Percentiles rank a stretch among this genome's conserved stretches.
These are phyloP conservation scores for Cicer chorassanicum DNA, from an alignment of 306 rosid species.

Conservation along the genomic window DNA sequence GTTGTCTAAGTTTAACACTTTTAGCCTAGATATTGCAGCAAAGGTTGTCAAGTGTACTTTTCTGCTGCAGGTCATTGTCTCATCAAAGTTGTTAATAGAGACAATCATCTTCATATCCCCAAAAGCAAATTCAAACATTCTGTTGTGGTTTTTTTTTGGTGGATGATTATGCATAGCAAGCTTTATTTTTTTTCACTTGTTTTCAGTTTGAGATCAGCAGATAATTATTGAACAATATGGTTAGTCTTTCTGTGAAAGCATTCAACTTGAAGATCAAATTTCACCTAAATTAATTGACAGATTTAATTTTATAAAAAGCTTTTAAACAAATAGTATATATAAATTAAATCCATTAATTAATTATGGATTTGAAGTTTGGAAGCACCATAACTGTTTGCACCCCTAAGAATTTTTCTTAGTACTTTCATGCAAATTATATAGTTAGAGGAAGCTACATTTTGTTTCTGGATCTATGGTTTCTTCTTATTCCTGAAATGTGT, in stretches of 20 bases:
- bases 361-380: neutral
- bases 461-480: too few relatives aligned
- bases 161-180: constrained; percentile 42
- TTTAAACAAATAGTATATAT: too few relatives aligned
- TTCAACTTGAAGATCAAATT: constrained; percentile 47
- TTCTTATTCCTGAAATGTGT: too few relatives aligned
- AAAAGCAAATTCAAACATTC: constrained; percentile 32
- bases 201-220: constrained; percentile 44
- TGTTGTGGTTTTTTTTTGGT: constrained; percentile 41
- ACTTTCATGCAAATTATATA: constrained; percentile 9
- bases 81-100: constrained; percentile 61
- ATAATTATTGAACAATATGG: constrained; percentile 17
- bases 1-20: constrained; percentile 54
- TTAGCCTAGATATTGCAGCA: constrained; percentile 50
- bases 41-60: constrained; percentile 49
- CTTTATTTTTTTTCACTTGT: constrained; percentile 49
- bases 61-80: constrained; percentile 56
- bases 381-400: constrained; percentile 30
- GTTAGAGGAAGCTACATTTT: neutral
- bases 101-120: constrained; percentile 42
- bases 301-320: too few relatives aligned
- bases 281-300: constrained; percentile 16
- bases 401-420: constrained; percentile 9
- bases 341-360: too few relatives aligned
- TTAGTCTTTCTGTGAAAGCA: constrained; percentile 38